These are phyloP conservation scores for Megacollybia platyphylla DNA, from an alignment of 1,284 basidiomycete genomes.

Conservation along the genomic window DNA sequence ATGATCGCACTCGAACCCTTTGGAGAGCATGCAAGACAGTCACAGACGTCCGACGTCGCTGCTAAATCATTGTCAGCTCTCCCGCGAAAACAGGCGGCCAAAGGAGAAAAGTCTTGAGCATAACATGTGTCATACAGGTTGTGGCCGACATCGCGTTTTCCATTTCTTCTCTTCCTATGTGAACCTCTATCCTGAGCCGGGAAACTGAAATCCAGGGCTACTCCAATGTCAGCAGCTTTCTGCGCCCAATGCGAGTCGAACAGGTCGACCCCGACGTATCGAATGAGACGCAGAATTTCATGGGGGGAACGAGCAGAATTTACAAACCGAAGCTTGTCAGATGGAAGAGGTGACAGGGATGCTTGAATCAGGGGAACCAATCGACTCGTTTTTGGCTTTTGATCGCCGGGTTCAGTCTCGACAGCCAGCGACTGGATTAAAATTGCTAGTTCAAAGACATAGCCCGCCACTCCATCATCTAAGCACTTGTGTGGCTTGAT, in stretches of 20 bases:
- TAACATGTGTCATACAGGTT: slow-evolving; percentile 55
- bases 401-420: slow-evolving; percentile 1
- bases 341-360: slow-evolving; percentile 42
- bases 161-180: slow-evolving; percentile 5
- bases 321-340: slow-evolving; percentile 45
- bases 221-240: slow-evolving; percentile 47
- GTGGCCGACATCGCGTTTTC: slow-evolving; percentile 42
- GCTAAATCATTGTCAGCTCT: slow-evolving; percentile 8
- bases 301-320: slow-evolving; percentile 55
- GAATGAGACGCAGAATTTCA: slow-evolving; percentile 54
- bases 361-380: slow-evolving; percentile 32
- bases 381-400: slow-evolving; percentile 7
- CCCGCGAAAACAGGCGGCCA: slow-evolving; percentile 29
- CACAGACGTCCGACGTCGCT: slow-evolving; percentile 23
- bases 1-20: slow-evolving; percentile 21
- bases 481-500: slow-evolving; percentile 39
- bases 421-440: slow-evolving; percentile 26
- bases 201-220: slow-evolving; percentile 69
- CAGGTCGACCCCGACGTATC: slow-evolving; percentile 56
- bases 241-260: slow-evolving; percentile 66
- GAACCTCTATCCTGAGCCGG: slow-evolving; percentile 26
- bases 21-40: slow-evolving; percentile 56
- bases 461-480: slow-evolving; percentile 57
- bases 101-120: slow-evolving; percentile 41
- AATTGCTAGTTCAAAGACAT: slow-evolving; percentile 53